Evolutionary conservation across 768 basidiomycete species (phyloP), one percentile per base, ranked within the genome.

Genomic region (Leucosporidium scottii): DNA sequence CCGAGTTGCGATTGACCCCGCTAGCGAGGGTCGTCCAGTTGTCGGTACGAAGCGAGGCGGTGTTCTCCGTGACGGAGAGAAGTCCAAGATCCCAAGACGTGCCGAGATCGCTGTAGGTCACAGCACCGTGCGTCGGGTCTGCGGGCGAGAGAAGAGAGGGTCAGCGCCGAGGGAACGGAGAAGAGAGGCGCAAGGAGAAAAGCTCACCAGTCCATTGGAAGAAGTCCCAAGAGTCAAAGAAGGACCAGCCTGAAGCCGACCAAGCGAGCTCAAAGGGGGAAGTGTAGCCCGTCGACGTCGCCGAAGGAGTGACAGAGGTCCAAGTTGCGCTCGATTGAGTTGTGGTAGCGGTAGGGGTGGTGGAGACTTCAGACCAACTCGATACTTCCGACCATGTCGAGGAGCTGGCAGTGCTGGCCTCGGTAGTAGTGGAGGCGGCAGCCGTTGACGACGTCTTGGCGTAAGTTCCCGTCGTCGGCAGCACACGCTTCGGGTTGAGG

Each of bases 151-250:
- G 39, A 8, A 3, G 13, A 44, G 39, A 44, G 15, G 39, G 39
- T 44, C 39, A 51, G 25, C 50, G 21, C 50, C 23, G 21, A 23
- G 50, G 3, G 10, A 27, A 17, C 5, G 4, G 12, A 31, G 9
- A 0, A 9, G 10, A 15, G 9, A 4, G 5, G 13, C 50, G 6
- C 50, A 1, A 51, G 50, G 50, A 27, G 21, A 23, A 13, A 51
- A 51, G 17, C 50, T 23, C 9, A 51, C 50, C 50, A 17, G 77
- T 20, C 4, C 71, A 78, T 18, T 81, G 81, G 78, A 84, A 89
- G 79, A 87, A 90, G 39, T 85, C 79, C 85, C 86, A 90, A 54
- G 83, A 72, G 58, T 87, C 89, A 73, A n/a, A 73, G 28, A 61
- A 66, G 13, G 60, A 17, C 30, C 34, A 67, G 10, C 68, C 64